Evolutionary conservation across 1,284 basidiomycete genomes (phyloP).

Genomic region (Gomphus bonarii): DNA sequence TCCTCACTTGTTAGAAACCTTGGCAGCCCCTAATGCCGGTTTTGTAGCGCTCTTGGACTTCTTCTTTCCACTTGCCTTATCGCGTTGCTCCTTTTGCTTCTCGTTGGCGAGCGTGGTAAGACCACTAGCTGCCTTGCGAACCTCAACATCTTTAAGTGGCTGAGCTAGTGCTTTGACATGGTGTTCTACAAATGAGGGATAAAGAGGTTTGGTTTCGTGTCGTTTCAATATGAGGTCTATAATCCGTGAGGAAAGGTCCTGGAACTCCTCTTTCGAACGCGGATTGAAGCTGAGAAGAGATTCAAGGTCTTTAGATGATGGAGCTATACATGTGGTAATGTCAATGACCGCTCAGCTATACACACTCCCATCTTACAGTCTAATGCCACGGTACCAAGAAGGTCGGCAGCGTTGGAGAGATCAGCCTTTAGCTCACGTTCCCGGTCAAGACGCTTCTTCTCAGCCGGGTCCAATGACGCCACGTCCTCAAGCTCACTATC

Average conservation of each 20-base stretch:
- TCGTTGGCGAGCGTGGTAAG: conserved; percentile 84
- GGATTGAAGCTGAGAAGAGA: conserved; percentile 64
- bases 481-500: conserved; percentile 39
- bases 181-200: conserved; percentile 72
- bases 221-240: conserved; percentile 64
- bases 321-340: not conserved
- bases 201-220: conserved; percentile 75
- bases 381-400: conserved; percentile 65
- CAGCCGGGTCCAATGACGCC: conserved; percentile 68
- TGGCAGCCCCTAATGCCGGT: conserved; percentile 65
- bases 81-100: conserved; percentile 84
- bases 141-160: conserved; percentile 79
- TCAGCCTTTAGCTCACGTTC: conserved; percentile 80
- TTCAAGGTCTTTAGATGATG: conserved; percentile 44
- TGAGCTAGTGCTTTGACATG: conserved; percentile 64
- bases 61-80: conserved; percentile 83
- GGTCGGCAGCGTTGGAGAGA: conserved; percentile 69
- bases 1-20: conserved; percentile 50
- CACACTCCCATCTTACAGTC: conserved; percentile 37
- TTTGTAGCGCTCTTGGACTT: conserved; percentile 67
- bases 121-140: conserved; percentile 74
- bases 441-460: conserved; percentile 64
- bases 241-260: conserved; percentile 59
- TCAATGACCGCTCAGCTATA: conserved; percentile 3
- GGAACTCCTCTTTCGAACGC: conserved; percentile 79